Evolutionary conservation across 768 basidiomycete species (phyloP), one percentile per base, ranked within the genome.

Genomic region (Serpula lacrymans): DNA sequence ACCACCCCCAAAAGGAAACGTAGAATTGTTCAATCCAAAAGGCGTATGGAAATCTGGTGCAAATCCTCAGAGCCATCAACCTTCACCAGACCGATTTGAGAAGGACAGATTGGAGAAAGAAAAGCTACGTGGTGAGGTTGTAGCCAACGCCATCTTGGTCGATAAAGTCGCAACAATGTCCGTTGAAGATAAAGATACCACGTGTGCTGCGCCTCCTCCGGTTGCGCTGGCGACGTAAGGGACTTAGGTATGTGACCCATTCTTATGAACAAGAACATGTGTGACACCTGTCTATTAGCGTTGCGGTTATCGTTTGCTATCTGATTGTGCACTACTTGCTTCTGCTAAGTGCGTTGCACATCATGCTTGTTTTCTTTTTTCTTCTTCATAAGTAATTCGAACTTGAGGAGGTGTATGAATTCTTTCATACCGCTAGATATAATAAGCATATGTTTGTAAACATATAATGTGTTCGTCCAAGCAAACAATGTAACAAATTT

Each of bases 1-100:
- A 29, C 69, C 71, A 2, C 68, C 66, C 4, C 69, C 68, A 12
- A 80, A 71, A 60, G 71, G 71, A 18, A 46, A 47, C 31, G 50
- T 53, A 18, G 73, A 71, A 46, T 54, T 63, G 28, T 60, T 60
- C 39, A 68, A 69, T 24, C 59, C 64, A 14, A 69, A 63, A 41
- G 52, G 57, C 9, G 25, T 20, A 1, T 58, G 60, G 62, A 64
- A 45, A 35, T 16, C 45, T 5, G 34, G 48, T 21, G 43, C 47
- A 12, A 21, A 22, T 22, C 37, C 24, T 20, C 45, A 24, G 12
- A 56, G 20, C 37, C 47, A 47, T 17, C 51, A 41, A 34, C 43
- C 51, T n/a, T 44, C 34, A n/a, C 45, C 43, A 18, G 56, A 53
- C 42, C 49, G 46, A 29, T 46, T 41, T 13, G 58, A 53, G 22